Percentiles rank a stretch among this genome's conserved stretches.
phyloP scores from a whole-genome alignment of 768 basidiomycete genomes.

The Tremella fuciformis region DNA sequence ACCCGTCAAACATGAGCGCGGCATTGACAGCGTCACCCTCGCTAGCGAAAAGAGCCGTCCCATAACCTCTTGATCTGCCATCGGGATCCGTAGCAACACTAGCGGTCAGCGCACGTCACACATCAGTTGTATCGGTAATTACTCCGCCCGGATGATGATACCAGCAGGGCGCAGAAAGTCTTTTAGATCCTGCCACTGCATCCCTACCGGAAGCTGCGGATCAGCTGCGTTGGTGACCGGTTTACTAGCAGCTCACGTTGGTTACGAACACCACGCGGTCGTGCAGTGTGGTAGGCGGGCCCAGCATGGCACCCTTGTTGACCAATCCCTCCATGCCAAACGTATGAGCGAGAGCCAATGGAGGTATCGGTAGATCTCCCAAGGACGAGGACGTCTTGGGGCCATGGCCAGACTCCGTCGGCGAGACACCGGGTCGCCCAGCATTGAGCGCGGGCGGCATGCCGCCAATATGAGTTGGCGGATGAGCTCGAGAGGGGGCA shows the following conservation, averaged over 20 bases:
- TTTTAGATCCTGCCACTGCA: slow-evolving; percentile 91
- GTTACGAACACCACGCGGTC: slow-evolving; percentile 43
- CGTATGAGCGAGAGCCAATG: neutral
- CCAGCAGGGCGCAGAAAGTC: slow-evolving; percentile 91
- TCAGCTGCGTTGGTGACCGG: neutral
- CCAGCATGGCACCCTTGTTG: slow-evolving; percentile 33
- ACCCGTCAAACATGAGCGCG: slow-evolving; percentile 88
- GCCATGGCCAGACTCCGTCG: slow-evolving; percentile 7
- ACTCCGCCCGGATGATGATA: slow-evolving; percentile 73
- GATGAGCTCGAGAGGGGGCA: slow-evolving; percentile 11
- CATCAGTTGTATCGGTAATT: slow-evolving; percentile 3
- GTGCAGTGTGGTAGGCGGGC: slow-evolving; percentile 38
- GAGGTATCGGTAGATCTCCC: neutral
- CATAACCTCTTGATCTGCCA: slow-evolving; percentile 86
- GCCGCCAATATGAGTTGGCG: slow-evolving; percentile 23
- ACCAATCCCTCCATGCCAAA: slow-evolving; percentile 33
- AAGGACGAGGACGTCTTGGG: neutral
- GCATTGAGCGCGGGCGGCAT: slow-evolving; percentile 23
- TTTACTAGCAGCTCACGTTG: slow-evolving; percentile 27
- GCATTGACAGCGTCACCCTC: slow-evolving; percentile 81
- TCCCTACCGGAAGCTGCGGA: slow-evolving; percentile 48
- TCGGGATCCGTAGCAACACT: slow-evolving; percentile 67
- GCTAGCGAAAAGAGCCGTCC: slow-evolving; percentile 81
- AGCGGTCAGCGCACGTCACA: slow-evolving; percentile 1
- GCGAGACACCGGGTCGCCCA: slow-evolving; percentile 18